Evolutionary conservation across 2,329 filamentous ascomycete species (phyloP).

Genomic region (Periconia digitata): DNA sequence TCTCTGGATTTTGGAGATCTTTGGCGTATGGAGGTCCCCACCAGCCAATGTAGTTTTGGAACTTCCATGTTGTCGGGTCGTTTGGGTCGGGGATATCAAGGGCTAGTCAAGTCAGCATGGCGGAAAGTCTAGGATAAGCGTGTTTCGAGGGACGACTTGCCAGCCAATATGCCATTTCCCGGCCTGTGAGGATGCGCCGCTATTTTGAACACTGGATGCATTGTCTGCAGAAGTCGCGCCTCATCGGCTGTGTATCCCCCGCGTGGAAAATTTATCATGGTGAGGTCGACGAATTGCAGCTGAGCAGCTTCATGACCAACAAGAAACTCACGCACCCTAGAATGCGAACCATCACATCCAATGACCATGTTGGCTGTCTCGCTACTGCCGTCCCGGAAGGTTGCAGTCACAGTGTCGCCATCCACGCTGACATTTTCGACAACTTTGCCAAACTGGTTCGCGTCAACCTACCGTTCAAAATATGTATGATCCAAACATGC

Average conservation of each 20-base stretch:
- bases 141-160: constrained; percentile 15
- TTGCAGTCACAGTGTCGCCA: constrained; percentile 16
- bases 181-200: constrained; percentile 22
- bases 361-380: constrained; percentile 21
- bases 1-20: constrained; percentile 16
- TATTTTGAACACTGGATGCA: constrained; percentile 23
- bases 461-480: constrained; percentile 23
- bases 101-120: constrained; percentile 16
- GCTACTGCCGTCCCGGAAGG: constrained; percentile 21
- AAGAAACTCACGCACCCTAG: constrained; percentile 17
- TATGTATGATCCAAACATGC: too few relatives aligned
- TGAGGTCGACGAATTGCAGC: constrained; percentile 20
- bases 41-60: constrained; percentile 32
- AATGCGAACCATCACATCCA: constrained; percentile 24
- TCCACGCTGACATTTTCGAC: constrained; percentile 9
- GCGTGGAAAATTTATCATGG: constrained; percentile 25
- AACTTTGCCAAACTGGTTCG: constrained; percentile 8
- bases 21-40: constrained; percentile 16
- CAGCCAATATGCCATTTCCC: constrained; percentile 27
- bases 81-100: constrained; percentile 32
- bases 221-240: constrained; percentile 12
- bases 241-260: constrained; percentile 16
- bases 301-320: constrained; percentile 16
- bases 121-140: constrained; percentile 3
- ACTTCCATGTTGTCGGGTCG: constrained; percentile 33